Evolutionary conservation across 2,329 filamentous ascomycete genomes (phyloP).

Genomic region (Nannizziopsis arthrosporioides): DNA sequence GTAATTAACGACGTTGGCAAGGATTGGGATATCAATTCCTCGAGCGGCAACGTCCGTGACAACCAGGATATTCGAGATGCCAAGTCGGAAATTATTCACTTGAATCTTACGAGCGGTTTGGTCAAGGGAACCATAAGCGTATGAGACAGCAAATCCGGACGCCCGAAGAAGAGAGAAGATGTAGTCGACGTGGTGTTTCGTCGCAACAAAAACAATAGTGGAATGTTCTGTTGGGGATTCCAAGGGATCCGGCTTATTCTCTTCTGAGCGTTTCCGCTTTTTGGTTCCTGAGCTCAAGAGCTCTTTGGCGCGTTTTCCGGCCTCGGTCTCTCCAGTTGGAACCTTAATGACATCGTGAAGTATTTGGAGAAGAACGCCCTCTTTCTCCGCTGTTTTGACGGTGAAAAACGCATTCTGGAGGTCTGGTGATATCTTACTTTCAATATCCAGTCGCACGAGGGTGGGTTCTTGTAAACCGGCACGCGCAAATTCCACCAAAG

Average conservation of each 20-base stretch:
- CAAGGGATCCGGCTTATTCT: conserved; percentile 40
- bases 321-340: conserved; percentile 55
- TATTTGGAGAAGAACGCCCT: conserved; percentile 79
- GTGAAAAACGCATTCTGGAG: conserved; percentile 93
- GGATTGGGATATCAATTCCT: conserved; percentile 92
- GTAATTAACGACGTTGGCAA: conserved; percentile 97
- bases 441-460: conserved; percentile 79
- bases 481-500: conserved; percentile 87
- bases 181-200: conserved; percentile 97
- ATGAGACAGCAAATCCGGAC: conserved; percentile 79
- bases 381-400: conserved; percentile 85
- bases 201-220: conserved; percentile 87
- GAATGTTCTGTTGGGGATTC: conserved; percentile 78
- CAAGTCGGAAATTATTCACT: conserved; percentile 76
- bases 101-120: conserved; percentile 87
- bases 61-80: conserved; percentile 78
- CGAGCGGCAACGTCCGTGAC: conserved; percentile 93
- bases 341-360: conserved; percentile 88
- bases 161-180: conserved; percentile 65
- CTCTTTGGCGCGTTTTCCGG: conserved; percentile 35
- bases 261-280: conserved; percentile 40
- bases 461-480: conserved; percentile 87
- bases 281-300: conserved; percentile 36
- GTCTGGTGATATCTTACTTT: conserved; percentile 91
- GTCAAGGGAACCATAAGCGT: conserved; percentile 88